Conservation (phyloP, 2,329 filamentous ascomycete species). For the Colletotrichum viniferum region DNA sequence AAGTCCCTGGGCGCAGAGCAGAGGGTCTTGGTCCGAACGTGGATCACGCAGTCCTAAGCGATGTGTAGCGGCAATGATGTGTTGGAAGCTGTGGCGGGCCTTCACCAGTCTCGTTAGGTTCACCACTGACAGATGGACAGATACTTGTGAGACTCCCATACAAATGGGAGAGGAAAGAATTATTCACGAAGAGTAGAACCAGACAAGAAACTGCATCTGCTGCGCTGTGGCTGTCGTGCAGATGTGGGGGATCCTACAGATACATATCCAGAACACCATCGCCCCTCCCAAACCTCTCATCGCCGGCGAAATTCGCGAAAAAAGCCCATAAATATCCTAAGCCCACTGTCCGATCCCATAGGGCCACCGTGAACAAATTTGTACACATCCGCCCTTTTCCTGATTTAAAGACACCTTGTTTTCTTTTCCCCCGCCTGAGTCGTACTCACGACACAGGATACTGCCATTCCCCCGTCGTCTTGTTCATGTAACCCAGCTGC, state of each 20-base stretch:
- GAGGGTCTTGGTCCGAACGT: background rate
- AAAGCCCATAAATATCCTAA: background rate
- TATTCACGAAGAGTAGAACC: constrained; percentile 8
- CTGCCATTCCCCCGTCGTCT: constrained; percentile 23
- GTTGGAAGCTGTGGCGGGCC: background rate
- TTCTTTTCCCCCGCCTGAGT: background rate
- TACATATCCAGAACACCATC: constrained; percentile 24
- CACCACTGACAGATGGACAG: background rate
- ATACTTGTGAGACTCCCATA: background rate
- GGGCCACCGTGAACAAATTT: background rate
- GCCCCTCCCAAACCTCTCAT: background rate
- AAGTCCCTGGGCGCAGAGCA: accelerated
- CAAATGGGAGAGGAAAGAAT: background rate
- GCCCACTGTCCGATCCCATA: background rate
- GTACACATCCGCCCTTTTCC: background rate
- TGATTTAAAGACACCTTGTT: background rate
- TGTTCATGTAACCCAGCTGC: constrained; percentile 23
- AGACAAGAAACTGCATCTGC: constrained; percentile 7
- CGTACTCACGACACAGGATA: constrained; percentile 17
- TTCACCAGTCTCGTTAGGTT: background rate
- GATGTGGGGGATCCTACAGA: constrained; percentile 18
- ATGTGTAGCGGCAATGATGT: accelerated
- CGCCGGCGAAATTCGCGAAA: background rate
- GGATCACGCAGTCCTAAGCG: background rate
- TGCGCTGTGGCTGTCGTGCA: background rate